Base-by-base conservation (phyloP, 2,329 filamentous ascomycete species). In the Neoascochyta sp. region DNA sequence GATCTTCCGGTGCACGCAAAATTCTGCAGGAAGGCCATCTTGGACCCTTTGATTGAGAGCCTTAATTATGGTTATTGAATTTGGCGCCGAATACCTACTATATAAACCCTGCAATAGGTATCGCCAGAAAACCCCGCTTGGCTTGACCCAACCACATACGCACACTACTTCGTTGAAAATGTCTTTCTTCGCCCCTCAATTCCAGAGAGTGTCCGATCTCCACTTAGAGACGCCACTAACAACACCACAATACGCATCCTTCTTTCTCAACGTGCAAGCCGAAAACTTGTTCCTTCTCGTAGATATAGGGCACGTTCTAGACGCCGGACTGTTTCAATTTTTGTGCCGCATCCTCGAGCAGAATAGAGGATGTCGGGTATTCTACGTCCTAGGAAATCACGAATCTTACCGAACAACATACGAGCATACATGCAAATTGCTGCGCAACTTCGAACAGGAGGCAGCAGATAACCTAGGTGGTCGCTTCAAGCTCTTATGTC, bases 371-470 rank as follows among this genome's bases (percentile, higher is more conserved):
- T 13, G 13, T 6, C 25, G 10, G 7, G 39, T 50, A 11, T 48
- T 43, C 34, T 50, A 45, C 30, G 11, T 48, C n/a, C 24, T 48
- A 2, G 47, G 42, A n/a, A 50, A 48, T 19, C 47, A 50, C 23
- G 40, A 48, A 23, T n/a, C 36, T 8, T 48, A 46, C 16, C 26
- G 24, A 11, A 38, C 29, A 7, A 28, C 31, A 8, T 18, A 27
- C 7, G 29, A 34, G 5, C 14, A 11, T 6, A 32, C 45, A 3
- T 7, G 29, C 9, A 3, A 19, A 9, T 26, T 16, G 5, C 14
- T 54, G 9, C 18, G 29, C 3, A 12, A 24, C 7, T 50, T 52
- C 17, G 48, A 47, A 27, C 5, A 23, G 9, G 30, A 41, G 8
- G 35, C 32, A 1, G 28, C 23, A 7, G 9, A 11, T 3, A 16